Evolutionary conservation across 2,329 filamentous ascomycete species (phyloP).

Genomic region (Alternaria brassicae): DNA sequence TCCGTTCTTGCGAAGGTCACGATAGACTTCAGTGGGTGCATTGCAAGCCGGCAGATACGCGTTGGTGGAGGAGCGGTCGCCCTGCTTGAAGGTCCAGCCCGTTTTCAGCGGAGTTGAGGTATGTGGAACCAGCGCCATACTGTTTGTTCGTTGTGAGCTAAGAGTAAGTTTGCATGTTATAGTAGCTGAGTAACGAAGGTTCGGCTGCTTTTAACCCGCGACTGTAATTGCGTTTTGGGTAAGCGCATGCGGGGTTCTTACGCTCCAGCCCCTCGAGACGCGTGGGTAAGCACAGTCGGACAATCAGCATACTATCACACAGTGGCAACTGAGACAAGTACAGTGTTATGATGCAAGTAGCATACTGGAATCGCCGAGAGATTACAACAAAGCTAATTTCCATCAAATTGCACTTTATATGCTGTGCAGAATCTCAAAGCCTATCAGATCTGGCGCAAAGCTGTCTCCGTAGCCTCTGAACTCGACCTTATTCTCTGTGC

Average conservation of each 20-base stretch:
- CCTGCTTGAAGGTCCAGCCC: slow-evolving; percentile 57
- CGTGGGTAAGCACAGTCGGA: not conserved
- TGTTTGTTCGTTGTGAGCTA: not conserved
- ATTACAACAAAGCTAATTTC: not conserved
- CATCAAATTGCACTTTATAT: not conserved
- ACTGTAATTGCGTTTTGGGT: not conserved
- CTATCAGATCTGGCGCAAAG: slow-evolving; percentile 40
- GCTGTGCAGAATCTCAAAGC: slow-evolving; percentile 36
- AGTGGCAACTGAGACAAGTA: not conserved
- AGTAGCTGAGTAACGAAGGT: not conserved
- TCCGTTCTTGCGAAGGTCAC: slow-evolving; percentile 56
- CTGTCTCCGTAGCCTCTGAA: slow-evolving; percentile 26
- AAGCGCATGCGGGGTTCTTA: slow-evolving; percentile 4
- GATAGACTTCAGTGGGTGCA: slow-evolving; percentile 57
- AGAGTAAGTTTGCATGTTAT: not conserved
- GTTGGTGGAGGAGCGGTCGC: slow-evolving; percentile 47
- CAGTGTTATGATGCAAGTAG: not conserved
- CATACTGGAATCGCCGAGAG: not conserved
- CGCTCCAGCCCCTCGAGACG: not conserved
- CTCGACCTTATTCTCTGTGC: slow-evolving; percentile 31
- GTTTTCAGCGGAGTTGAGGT: slow-evolving; percentile 10
- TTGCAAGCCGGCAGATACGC: slow-evolving; percentile 52
- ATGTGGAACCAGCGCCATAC: not conserved
- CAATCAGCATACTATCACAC: not conserved
- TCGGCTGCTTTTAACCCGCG: slow-evolving; percentile 6